Percentiles rank a stretch among this genome's conserved stretches.
These are phyloP conservation scores for Starmera caribaea DNA, from an alignment of 805 yeast species.

Conservation along the genomic window DNA sequence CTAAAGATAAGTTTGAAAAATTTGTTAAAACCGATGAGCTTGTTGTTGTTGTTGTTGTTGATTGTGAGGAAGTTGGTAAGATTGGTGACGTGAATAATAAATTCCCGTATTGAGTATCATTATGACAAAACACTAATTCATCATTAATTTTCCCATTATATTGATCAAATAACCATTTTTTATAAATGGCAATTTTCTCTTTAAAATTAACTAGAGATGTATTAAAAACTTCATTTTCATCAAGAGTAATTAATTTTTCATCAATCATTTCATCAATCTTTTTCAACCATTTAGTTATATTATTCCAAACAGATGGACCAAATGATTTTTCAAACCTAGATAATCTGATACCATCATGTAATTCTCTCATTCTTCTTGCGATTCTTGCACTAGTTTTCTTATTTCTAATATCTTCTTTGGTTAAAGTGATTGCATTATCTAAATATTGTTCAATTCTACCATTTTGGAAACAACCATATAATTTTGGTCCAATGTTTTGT, in stretches of 20 bases:
- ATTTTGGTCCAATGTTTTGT: slow-evolving; percentile 77
- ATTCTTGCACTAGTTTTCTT: slow-evolving; percentile 72
- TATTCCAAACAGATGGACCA: slow-evolving; percentile 65
- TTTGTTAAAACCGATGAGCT: slow-evolving; percentile 6
- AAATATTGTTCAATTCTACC: slow-evolving; percentile 93
- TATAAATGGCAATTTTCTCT: slow-evolving; percentile 39
- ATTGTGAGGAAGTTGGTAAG: slow-evolving; percentile 18
- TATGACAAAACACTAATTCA: slow-evolving; percentile 77
- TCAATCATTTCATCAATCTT: slow-evolving; percentile 35
- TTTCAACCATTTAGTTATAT: slow-evolving; percentile 62
- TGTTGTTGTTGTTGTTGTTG: slow-evolving; percentile 1
- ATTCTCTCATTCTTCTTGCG: slow-evolving; percentile 93
- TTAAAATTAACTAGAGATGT: slow-evolving; percentile 43
- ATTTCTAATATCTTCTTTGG: slow-evolving; percentile 62
- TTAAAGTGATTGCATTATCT: slow-evolving; percentile 71
- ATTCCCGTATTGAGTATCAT: slow-evolving; percentile 96
- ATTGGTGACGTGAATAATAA: slow-evolving; percentile 57
- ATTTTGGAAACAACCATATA: slow-evolving; percentile 82
- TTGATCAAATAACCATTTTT: slow-evolving; percentile 47
- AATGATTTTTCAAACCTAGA: slow-evolving; percentile 40
- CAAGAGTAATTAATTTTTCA: slow-evolving; percentile 25
- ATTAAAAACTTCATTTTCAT: slow-evolving; percentile 31
- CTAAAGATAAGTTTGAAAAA: slow-evolving; percentile 15
- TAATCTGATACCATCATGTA: slow-evolving; percentile 72
- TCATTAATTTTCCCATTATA: slow-evolving; percentile 33